These are phyloP conservation scores for Psilocybe cubensis DNA, from an alignment of 768 basidiomycete genomes.

Conservation along the genomic window DNA sequence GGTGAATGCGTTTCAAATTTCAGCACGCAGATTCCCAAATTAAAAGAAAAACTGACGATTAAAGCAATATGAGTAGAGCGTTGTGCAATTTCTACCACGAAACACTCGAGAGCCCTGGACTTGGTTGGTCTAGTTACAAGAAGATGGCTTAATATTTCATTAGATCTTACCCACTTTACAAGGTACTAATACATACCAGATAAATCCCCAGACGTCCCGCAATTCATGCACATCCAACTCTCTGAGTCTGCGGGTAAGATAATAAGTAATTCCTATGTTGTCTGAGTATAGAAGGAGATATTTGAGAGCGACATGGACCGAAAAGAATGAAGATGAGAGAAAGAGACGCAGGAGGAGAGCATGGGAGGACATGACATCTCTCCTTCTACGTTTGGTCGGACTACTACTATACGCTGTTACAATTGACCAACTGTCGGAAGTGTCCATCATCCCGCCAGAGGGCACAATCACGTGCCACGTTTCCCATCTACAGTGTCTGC, in stretches of 20 bases:
- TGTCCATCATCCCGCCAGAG: background rate
- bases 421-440: background rate
- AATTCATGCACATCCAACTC: conserved; percentile 72
- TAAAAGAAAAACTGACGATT: conserved; percentile 66
- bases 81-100: conserved; percentile 87
- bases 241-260: conserved; percentile 76
- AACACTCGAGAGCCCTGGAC: conserved; percentile 92
- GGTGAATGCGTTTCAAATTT: conserved; percentile 1
- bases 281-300: conserved; percentile 83
- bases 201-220: conserved; percentile 87
- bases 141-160: conserved; percentile 68
- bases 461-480: conserved; percentile 21
- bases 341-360: conserved; percentile 89
- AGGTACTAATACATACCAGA: conserved; percentile 59
- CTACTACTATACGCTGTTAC: background rate
- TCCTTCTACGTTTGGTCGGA: background rate
- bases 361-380: conserved; percentile 64
- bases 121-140: conserved; percentile 91
- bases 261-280: conserved; percentile 92
- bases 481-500: conserved; percentile 7
- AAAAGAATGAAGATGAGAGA: conserved; percentile 91
- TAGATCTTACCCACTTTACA: conserved; percentile 15
- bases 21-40: conserved; percentile 2
- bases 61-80: conserved; percentile 95
- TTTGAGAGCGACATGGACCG: conserved; percentile 89